A percentile compares a stretch with the other conserved stretches of the same genome.
Conservation (phyloP, 306 rosid genomes). For the Rosa multiflora region DNA sequence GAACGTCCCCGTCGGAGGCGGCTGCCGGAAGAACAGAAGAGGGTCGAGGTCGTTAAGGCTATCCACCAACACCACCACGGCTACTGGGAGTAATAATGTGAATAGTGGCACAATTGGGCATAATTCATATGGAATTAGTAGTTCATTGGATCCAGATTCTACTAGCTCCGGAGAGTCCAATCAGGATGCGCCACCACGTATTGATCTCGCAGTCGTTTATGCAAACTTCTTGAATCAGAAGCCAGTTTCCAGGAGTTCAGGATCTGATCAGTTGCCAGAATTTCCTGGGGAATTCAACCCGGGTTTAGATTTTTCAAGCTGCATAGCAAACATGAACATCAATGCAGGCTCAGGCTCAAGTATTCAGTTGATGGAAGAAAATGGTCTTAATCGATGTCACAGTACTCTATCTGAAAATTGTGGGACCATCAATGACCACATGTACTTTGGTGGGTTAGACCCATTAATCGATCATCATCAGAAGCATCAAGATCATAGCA, state of each 20-base stretch:
- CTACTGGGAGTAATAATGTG: not conserved
- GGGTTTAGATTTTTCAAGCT: slow-evolving; percentile 36
- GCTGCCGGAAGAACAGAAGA: slow-evolving; percentile 41
- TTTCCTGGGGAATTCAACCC: slow-evolving; percentile 36
- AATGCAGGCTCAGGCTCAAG: slow-evolving; percentile 19
- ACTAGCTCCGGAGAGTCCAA: slow-evolving; percentile 31
- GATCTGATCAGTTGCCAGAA: slow-evolving; percentile 29
- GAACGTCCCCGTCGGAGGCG: slow-evolving; percentile 71
- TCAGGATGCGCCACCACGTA: slow-evolving; percentile 52
- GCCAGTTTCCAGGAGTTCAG: slow-evolving; percentile 29
- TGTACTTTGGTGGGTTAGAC: slow-evolving; percentile 38
- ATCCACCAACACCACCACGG: slow-evolving; percentile 2
- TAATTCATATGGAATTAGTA: slow-evolving; percentile 22
- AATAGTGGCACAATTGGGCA: slow-evolving; percentile 2
- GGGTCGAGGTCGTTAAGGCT: slow-evolving; percentile 28
- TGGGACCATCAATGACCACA: slow-evolving; percentile 22
- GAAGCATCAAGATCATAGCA: slow-evolving; percentile 16
- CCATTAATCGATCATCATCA: slow-evolving; percentile 30
- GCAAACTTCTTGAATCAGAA: slow-evolving; percentile 75
- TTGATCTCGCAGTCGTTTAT: slow-evolving; percentile 74
- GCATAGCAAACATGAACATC: slow-evolving; percentile 18
- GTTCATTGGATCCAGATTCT: slow-evolving; percentile 27
- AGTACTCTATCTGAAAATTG: slow-evolving; percentile 25
- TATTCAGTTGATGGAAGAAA: slow-evolving; percentile 31
- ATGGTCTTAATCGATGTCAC: slow-evolving; percentile 37